Evolutionary conservation across 768 basidiomycete species (phyloP).

Genomic region (Hypholoma sublateritium): DNA sequence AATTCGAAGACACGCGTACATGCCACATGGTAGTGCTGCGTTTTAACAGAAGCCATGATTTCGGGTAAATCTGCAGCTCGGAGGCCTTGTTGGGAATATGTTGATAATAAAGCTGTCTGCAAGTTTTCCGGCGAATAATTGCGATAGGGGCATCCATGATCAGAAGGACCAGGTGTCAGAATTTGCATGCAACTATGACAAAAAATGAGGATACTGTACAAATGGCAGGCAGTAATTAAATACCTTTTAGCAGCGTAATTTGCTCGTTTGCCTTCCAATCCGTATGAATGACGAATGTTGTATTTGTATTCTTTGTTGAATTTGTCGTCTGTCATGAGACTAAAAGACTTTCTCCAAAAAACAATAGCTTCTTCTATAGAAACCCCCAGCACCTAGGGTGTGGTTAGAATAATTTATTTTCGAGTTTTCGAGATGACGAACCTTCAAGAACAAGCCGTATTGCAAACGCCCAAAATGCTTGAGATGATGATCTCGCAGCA

Average conservation of each 20-base stretch:
- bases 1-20: conserved; percentile 97
- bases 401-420: conserved; percentile 1
- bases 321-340: conserved; percentile 81
- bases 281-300: conserved; percentile 94
- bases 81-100: conserved; percentile 65
- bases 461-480: conserved; percentile 92
- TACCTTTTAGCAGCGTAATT: conserved; percentile 95
- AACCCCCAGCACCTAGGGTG: conserved; percentile 80
- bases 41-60: conserved; percentile 77
- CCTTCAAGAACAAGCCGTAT: conserved; percentile 95
- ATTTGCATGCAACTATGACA: conserved; percentile 84
- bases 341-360: conserved; percentile 93
- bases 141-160: conserved; percentile 91
- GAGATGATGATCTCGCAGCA: conserved; percentile 79
- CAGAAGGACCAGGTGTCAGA: conserved; percentile 58
- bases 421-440: conserved; percentile 23
- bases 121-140: conserved; percentile 86
- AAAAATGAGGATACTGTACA: not conserved
- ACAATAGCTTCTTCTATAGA: conserved; percentile 91
- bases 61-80: conserved; percentile 74
- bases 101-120: conserved; percentile 67
- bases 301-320: conserved; percentile 99
- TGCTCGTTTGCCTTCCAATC: conserved; percentile 90
- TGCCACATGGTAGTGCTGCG: conserved; percentile 87
- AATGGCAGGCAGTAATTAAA: conserved; percentile 8